Conservation (phyloP, 805 yeast species). For the Pichia manshurica region DNA sequence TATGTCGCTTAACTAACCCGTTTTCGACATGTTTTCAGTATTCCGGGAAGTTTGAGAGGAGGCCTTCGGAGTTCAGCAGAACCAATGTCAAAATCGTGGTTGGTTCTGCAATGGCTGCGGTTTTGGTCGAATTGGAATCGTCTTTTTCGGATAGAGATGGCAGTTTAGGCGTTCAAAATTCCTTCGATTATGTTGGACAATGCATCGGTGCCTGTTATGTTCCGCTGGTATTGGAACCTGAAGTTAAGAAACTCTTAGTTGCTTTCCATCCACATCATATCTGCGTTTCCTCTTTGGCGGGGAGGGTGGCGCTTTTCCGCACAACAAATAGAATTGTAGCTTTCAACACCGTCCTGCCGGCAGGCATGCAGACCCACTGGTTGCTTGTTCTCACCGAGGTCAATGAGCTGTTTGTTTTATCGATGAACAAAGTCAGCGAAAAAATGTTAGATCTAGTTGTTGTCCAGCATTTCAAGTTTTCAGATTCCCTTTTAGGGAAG, state of each 20-base stretch:
- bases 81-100: too few relatives aligned
- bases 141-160: not conserved
- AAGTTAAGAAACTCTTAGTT: not conserved
- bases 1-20: too few relatives aligned
- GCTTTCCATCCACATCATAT: not conserved
- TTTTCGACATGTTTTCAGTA: too few relatives aligned
- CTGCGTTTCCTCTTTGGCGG: not conserved
- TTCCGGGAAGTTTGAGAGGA: too few relatives aligned
- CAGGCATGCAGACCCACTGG: conserved; percentile 19
- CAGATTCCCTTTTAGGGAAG: conserved; percentile 3
- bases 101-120: not conserved
- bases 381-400: conserved; percentile 21
- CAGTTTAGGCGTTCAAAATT: too few relatives aligned
- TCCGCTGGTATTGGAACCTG: not conserved
- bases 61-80: too few relatives aligned
- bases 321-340: conserved; percentile 15
- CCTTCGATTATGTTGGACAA: not conserved
- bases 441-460: conserved; percentile 9
- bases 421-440: conserved; percentile 8
- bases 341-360: conserved; percentile 18
- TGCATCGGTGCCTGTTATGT: not conserved
- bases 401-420: conserved; percentile 19
- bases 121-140: not conserved
- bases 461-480: conserved; percentile 17
- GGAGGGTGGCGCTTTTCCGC: not conserved